Evolutionary conservation across 495 filamentous ascomycete species (phyloP), one percentile per base, ranked within the genome.

Genomic region (Penicillium roqueforti): DNA sequence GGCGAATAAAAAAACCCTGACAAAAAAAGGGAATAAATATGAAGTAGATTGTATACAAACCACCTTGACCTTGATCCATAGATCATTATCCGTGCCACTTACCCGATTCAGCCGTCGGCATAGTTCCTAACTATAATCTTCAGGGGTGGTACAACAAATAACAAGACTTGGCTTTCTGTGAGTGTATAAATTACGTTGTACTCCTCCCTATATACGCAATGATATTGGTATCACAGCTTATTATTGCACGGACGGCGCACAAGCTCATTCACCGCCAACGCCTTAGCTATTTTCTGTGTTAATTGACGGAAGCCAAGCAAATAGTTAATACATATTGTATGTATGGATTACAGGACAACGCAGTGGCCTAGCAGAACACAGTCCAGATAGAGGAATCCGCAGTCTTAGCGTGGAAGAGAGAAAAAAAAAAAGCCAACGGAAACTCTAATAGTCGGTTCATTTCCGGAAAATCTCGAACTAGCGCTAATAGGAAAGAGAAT

Each of bases 231-330:
- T 54, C 36, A 28, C 22, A 47, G 9, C 29, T 16, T 28, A 22
- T 42, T 40, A 47, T 52, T 8, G 4, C 31, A 6, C 31, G 32
- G n/a, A 9, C 61, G 55, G 58, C 48, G 56, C 41, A 47, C 42
- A 58, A 54, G 49, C 49, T 47, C 40, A 50, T 42, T 47, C 29
- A 32, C 19, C 3, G 31, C 39, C 29, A 26, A 46, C 28, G 37
- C 50, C 25, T 41, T 26, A 20, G 22, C 23, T 23, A 32, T 13
- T 14, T 20, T 52, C 9, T 13, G 16, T 26, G 26, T 3, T 36
- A 39, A 40, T 20, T 53, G 19, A 25, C 38, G 48, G 36, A 14
- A 47, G 16, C 11, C 34, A 43, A 26, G 47, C 34, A 31, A 16
- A 26, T 25, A 42, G 46, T 43, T 41, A 36, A 53, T 19, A 20